A percentile compares a stretch with the other conserved stretches of the same genome.
Evolutionary conservation across 768 basidiomycete genomes (phyloP).

Genomic region (Cyclocybe cylindracea): DNA sequence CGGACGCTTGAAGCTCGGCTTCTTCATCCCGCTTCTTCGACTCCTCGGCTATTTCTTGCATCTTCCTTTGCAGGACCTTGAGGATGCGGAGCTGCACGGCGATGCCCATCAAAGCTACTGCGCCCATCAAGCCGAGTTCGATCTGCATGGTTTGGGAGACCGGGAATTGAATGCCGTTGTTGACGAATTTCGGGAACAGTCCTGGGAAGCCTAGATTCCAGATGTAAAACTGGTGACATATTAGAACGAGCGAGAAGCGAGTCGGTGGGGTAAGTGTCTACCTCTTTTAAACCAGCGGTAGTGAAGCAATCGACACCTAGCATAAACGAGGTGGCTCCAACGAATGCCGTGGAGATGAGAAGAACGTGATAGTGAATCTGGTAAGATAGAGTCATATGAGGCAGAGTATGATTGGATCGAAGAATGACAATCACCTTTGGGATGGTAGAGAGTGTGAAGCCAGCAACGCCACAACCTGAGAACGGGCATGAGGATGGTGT

Average conservation of each 20-base stretch:
- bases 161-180: conserved; percentile 72
- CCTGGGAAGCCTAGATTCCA: conserved; percentile 89
- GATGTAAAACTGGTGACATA: conserved; percentile 74
- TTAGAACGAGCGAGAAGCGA: conserved; percentile 11
- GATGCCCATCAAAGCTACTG: conserved; percentile 81
- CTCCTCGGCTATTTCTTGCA: conserved; percentile 79
- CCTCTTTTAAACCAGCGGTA: conserved; percentile 91
- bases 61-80: conserved; percentile 73
- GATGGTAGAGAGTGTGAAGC: conserved; percentile 83
- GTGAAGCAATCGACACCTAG: conserved; percentile 94
- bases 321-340: conserved; percentile 89
- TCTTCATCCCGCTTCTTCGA: conserved; percentile 71
- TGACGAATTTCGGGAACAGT: conserved; percentile 77
- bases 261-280: too few relatives aligned
- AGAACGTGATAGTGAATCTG: conserved; percentile 84
- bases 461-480: conserved; percentile 68
- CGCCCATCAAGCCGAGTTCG: conserved; percentile 86
- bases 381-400: conserved; percentile 18
- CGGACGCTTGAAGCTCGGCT: conserved; percentile 74
- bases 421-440: conserved; percentile 50
- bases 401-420: conserved; percentile 13
- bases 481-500: conserved; percentile 18
- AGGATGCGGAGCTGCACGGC: conserved; percentile 91
- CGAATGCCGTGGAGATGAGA: conserved; percentile 83
- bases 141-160: conserved; percentile 91